Conservation (phyloP, 179 eudicot species). For the Silene noctiflora region DNA sequence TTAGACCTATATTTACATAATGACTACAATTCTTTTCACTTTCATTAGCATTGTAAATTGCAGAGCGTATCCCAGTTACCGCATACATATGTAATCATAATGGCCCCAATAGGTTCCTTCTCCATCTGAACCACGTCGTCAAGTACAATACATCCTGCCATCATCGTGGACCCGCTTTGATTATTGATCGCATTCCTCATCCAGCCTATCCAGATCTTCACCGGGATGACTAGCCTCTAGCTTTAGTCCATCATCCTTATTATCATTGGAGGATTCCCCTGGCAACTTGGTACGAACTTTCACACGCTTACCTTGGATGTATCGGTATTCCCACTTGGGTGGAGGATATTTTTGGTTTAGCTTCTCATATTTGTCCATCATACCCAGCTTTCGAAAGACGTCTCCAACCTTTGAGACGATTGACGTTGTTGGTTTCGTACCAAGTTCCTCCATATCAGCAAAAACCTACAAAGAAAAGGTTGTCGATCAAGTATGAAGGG, state of each 20-base stretch:
- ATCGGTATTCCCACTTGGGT: slow-evolving; percentile 72
- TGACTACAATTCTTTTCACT: background rate
- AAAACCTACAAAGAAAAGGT: slow-evolving; percentile 42
- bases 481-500: background rate
- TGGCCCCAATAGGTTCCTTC: slow-evolving; percentile 10
- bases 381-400: slow-evolving; percentile 67
- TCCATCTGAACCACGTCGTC: slow-evolving; percentile 5
- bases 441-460: slow-evolving; percentile 98
- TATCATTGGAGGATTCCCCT: slow-evolving; percentile 22
- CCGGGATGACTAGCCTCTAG: slow-evolving; percentile 5
- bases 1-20: background rate
- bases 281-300: slow-evolving; percentile 46
- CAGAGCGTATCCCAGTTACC: background rate
- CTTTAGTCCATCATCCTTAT: slow-evolving; percentile 17
- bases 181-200: slow-evolving; percentile 26
- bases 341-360: slow-evolving; percentile 81
- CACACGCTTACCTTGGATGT: slow-evolving; percentile 78
- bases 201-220: slow-evolving; percentile 3
- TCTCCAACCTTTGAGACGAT: slow-evolving; percentile 73
- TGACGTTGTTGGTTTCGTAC: slow-evolving; percentile 62
- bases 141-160: background rate
- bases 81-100: background rate
- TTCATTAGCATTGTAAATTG: background rate
- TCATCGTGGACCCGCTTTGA: slow-evolving; percentile 20
- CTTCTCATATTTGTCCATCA: slow-evolving; percentile 75